Evolutionary conservation across 2,329 filamentous ascomycete genomes (phyloP), one percentile per base, ranked within the genome.

Genomic region (Fusarium concolor): DNA sequence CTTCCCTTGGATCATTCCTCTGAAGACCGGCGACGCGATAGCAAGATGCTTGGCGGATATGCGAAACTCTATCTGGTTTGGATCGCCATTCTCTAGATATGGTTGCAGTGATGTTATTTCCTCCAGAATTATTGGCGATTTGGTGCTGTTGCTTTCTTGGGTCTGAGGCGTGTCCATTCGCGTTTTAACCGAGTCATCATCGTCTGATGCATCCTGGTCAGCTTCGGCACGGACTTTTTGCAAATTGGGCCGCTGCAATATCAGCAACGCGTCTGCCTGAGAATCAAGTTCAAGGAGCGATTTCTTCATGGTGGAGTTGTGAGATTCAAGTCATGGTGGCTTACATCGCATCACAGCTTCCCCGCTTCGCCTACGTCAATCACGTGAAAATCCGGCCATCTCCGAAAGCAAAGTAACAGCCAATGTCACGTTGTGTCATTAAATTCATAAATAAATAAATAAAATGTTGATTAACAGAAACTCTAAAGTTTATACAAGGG

Each of bases 11-110:
- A 60, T 38, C 17, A 50, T 50, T 0, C 1, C 28, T 1, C 2
- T 15, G 12, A 60, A 58, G 6, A 60, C 29, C 2, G 24, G 18
- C 2, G 43, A 60, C 0, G 5, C 18, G 0, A 49, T n/a, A 1
- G 12, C 37, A 2, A 58, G 56, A 26, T 59, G 42, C 11, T 57
- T 59, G 18, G 42, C 9, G 1, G 42, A 59, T 8, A 57, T 42
- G 22, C 9, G 22, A 1, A 57, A 57, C 2, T 10, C 7, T 6
- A 59, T 10, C 0, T 42, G 5, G 8, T 37, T 57, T 0, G 22
- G 42, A 4, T 56, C 15, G 0, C 52, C 29, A 37, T 47, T 17
- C 3, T 8, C 1, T 2, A 31, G 8, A 6, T 37, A 35, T 12
- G 52, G 52, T 0, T 10, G 5, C 14, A 59, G 3, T 5, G n/a